Conservation (phyloP, 805 yeast genomes). For the Scheffersomyces stipitis region DNA sequence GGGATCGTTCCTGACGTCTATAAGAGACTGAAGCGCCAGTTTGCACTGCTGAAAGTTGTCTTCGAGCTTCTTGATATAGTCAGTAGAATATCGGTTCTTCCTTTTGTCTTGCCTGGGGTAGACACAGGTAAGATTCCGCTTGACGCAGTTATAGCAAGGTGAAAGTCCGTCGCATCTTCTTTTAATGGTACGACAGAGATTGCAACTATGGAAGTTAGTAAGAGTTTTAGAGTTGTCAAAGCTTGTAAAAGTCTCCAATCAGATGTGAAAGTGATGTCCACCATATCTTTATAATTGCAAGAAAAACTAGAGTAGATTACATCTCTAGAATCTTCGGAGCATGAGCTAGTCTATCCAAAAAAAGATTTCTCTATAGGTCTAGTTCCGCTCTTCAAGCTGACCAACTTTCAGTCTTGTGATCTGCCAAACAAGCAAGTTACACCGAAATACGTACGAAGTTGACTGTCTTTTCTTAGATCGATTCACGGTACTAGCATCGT, state of each 20-base stretch:
- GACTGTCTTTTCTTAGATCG: background rate
- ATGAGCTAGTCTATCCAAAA: too few relatives aligned
- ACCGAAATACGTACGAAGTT: background rate
- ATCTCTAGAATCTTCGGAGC: too few relatives aligned
- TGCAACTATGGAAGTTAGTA: background rate
- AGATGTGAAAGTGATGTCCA: too few relatives aligned
- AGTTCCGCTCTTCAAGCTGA: too few relatives aligned
- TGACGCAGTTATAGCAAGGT: slow-evolving; percentile 1
- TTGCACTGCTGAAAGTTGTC: background rate
- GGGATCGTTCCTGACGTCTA: background rate
- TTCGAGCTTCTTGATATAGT: background rate
- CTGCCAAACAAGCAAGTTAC: too few relatives aligned
- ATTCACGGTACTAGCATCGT: too few relatives aligned
- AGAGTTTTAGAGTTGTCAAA: background rate
- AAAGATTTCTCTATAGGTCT: too few relatives aligned
- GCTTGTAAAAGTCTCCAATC: too few relatives aligned
- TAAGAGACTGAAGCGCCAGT: background rate
- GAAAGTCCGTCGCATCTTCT: slow-evolving; percentile 1
- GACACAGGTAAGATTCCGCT: background rate
- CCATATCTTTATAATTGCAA: too few relatives aligned
- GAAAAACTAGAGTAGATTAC: too few relatives aligned
- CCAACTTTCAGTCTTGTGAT: too few relatives aligned
- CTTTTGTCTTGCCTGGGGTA: background rate
- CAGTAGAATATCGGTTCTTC: background rate
- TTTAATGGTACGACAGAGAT: background rate